Evolutionary conservation across 83 land plant genomes (phyloP).

Genomic region (Picea engelmannii): DNA sequence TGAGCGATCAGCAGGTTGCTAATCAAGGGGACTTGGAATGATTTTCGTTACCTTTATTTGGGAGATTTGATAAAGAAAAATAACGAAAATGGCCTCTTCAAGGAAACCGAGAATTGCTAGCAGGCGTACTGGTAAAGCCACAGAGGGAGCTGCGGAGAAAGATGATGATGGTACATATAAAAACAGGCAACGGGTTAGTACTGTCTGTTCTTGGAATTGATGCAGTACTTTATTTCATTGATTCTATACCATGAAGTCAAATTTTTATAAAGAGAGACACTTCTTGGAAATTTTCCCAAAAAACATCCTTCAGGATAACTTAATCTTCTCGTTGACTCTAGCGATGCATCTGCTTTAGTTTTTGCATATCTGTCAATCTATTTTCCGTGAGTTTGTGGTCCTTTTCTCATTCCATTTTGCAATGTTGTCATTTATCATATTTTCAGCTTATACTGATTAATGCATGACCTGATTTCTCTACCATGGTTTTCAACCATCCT

Average conservation of each 20-base stretch:
- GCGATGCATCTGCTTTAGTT: background rate
- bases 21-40: background rate
- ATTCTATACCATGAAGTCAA: background rate
- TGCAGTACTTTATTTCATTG: background rate
- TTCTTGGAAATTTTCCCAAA: background rate
- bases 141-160: background rate
- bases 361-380: no score
- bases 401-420: background rate
- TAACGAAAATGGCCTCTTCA: slow-evolving; percentile 12
- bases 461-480: background rate
- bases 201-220: background rate
- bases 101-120: slow-evolving; percentile 12
- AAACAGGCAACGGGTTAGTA: slow-evolving; percentile 7
- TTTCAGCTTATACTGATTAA: background rate
- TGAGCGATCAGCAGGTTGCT: background rate
- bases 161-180: slow-evolving; percentile 10
- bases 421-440: background rate
- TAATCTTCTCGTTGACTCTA: background rate
- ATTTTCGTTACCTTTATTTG: background rate
- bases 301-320: background rate
- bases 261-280: background rate
- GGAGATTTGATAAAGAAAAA: background rate
- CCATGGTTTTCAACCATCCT: background rate
- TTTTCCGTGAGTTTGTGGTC: no score
- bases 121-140: slow-evolving; percentile 8